phyloP scores from a whole-genome alignment of 2,329 filamentous ascomycete genomes.

The Aspergillus candidus region DNA sequence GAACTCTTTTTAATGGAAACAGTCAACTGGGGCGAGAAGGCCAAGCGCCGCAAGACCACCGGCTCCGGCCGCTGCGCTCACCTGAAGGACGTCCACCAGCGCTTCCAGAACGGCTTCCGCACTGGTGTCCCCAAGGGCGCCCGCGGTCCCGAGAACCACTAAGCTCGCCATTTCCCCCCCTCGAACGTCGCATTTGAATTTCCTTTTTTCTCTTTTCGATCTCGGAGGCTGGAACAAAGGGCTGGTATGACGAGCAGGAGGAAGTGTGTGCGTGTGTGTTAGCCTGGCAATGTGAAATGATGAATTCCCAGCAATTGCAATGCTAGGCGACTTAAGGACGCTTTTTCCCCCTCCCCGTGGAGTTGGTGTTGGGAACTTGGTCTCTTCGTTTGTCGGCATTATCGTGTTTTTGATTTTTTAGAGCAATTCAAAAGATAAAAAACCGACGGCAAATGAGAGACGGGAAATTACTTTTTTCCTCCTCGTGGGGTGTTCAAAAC shows the following conservation, averaged over 20 bases:
- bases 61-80: constrained; percentile 94
- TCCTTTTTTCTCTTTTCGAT: constrained; percentile 31
- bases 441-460: constrained; percentile 20
- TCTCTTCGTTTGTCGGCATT: constrained; percentile 24
- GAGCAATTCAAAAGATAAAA: constrained; percentile 16
- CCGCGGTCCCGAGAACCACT: constrained; percentile 55
- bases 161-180: constrained; percentile 18
- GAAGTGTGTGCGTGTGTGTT: too few species aligned
- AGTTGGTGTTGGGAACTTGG: constrained; percentile 31
- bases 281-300: constrained; percentile 30
- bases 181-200: constrained; percentile 30
- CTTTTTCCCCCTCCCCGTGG: constrained; percentile 23
- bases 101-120: constrained; percentile 98
- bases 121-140: constrained; percentile 78
- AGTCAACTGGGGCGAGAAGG: constrained; percentile 99
- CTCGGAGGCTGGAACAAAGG: constrained; percentile 31
- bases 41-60: constrained; percentile 99
- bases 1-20: constrained; percentile 24
- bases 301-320: constrained; percentile 21
- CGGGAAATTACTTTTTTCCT: constrained; percentile 18
- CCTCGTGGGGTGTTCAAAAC: constrained; percentile 22
- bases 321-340: constrained; percentile 29
- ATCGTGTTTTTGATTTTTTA: constrained; percentile 22
- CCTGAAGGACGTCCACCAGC: constrained; percentile 85
- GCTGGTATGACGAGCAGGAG: constrained; percentile 29